These are phyloP conservation scores for Ceratobasidium sp. DNA, from an alignment of 1,284 basidiomycete genomes.

Conservation along the genomic window DNA sequence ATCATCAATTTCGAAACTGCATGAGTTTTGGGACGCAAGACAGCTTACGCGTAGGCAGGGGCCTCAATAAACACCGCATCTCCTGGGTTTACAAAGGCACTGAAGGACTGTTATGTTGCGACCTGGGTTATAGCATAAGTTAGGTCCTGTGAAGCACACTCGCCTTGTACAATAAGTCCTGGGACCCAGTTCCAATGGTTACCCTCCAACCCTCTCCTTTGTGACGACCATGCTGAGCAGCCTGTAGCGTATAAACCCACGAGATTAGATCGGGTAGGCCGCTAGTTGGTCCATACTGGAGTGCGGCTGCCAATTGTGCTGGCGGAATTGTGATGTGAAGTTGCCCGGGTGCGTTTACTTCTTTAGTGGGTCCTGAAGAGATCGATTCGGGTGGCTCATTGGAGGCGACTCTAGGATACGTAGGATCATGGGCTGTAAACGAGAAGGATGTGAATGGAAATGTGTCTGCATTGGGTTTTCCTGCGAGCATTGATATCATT, in stretches of 20 bases:
- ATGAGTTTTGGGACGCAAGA: neutral
- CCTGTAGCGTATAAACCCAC: slow-evolving; percentile 74
- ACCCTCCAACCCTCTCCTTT: slow-evolving; percentile 68
- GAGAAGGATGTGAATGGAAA: slow-evolving; percentile 72
- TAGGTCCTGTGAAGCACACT: too few species aligned
- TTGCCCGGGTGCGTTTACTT: slow-evolving; percentile 53
- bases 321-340: slow-evolving; percentile 59
- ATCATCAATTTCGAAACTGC: neutral
- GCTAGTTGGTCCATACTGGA: slow-evolving; percentile 81
- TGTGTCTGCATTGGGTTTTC: slow-evolving; percentile 86
- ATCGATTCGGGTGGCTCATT: neutral
- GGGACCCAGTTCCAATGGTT: slow-evolving; percentile 82
- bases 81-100: slow-evolving; percentile 73
- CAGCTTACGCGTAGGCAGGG: slow-evolving; percentile 80
- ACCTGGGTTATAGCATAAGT: too few species aligned
- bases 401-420: neutral
- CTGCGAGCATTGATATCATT: slow-evolving; percentile 85
- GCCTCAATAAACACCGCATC: slow-evolving; percentile 86
- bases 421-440: slow-evolving; percentile 4
- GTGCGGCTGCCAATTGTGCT: slow-evolving; percentile 64
- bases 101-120: slow-evolving; percentile 12
- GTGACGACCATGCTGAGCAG: slow-evolving; percentile 65
- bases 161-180: slow-evolving; percentile 86
- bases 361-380: slow-evolving; percentile 44
- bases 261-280: slow-evolving; percentile 67